phyloP scores from a whole-genome alignment of 495 filamentous ascomycete species.

The Endocarpon pusillum region DNA sequence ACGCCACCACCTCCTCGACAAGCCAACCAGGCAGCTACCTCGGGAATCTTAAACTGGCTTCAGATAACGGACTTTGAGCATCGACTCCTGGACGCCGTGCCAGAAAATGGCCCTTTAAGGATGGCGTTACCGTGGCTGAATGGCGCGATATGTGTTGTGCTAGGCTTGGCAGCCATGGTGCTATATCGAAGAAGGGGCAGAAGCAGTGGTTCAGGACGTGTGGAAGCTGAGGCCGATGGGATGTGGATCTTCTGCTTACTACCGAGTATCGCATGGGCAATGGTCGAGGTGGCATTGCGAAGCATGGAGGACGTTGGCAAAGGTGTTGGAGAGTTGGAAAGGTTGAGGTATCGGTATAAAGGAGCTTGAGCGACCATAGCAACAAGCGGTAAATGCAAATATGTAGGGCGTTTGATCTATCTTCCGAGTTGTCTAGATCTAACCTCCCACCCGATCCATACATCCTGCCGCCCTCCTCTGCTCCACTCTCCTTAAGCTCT shows the following conservation, averaged over 20 bases:
- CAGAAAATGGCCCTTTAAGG: slow-evolving; percentile 6
- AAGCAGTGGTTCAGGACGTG: too few relatives aligned
- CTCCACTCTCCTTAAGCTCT: slow-evolving; percentile 18
- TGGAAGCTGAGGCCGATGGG: slow-evolving; percentile 8
- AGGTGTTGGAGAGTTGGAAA: slow-evolving; percentile 26
- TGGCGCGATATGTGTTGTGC: slow-evolving; percentile 8
- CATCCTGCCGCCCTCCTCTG: too few relatives aligned
- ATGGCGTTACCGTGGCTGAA: slow-evolving; percentile 8
- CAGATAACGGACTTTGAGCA: not conserved
- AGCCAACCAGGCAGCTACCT: not conserved
- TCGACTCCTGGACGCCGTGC: not conserved
- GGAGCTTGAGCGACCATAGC: too few relatives aligned
- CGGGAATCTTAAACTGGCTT: not conserved
- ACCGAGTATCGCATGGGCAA: slow-evolving; percentile 6
- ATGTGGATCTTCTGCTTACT: slow-evolving; percentile 12
- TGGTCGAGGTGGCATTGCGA: slow-evolving; percentile 13
- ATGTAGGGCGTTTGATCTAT: too few relatives aligned
- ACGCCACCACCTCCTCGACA: not conserved
- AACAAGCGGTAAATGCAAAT: too few relatives aligned
- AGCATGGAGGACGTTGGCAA: slow-evolving; percentile 30
- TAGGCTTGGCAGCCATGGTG: slow-evolving; percentile 6
- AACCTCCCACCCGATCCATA: too few relatives aligned
- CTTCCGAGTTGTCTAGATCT: too few relatives aligned
- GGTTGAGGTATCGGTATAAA: slow-evolving; percentile 34
- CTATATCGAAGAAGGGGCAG: slow-evolving; percentile 4